Conservation (phyloP, 2,329 filamentous ascomycete species). For the Cordyceps militaris region DNA sequence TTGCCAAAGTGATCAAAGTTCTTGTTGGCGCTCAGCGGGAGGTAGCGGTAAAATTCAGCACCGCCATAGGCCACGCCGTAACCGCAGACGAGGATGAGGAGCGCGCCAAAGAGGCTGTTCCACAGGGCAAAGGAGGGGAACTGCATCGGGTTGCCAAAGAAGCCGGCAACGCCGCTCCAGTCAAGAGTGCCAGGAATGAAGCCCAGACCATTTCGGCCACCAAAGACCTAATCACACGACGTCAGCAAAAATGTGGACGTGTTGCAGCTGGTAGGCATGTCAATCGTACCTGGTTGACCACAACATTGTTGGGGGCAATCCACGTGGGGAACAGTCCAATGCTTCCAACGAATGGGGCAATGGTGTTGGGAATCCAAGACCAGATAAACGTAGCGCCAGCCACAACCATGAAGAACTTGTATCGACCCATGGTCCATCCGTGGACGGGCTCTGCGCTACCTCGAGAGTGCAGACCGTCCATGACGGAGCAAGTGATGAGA, state of each 20-base stretch:
- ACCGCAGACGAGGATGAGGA: constrained; percentile 44
- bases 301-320: constrained; percentile 44
- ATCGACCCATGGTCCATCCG: constrained; percentile 53
- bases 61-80: constrained; percentile 43
- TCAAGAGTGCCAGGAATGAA: constrained; percentile 46
- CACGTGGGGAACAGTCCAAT: constrained; percentile 47
- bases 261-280: background rate
- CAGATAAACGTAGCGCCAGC: constrained; percentile 44
- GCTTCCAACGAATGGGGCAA: constrained; percentile 50
- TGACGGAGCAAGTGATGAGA: constrained; percentile 54
- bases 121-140: constrained; percentile 40
- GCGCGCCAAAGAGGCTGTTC: constrained; percentile 38
- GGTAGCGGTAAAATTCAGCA: constrained; percentile 42
- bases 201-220: constrained; percentile 44
- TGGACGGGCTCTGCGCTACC: constrained; percentile 42
- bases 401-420: constrained; percentile 49
- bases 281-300: constrained; percentile 38
- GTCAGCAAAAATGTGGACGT: background rate
- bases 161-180: constrained; percentile 32
- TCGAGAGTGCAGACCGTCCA: constrained; percentile 59
- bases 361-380: constrained; percentile 52
- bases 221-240: constrained; percentile 31
- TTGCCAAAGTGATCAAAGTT: constrained; percentile 52
- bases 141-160: constrained; percentile 32
- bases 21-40: constrained; percentile 45